Base-by-base conservation (phyloP, 140 eudicot genomes). In the Bidens hawaiensis region DNA sequence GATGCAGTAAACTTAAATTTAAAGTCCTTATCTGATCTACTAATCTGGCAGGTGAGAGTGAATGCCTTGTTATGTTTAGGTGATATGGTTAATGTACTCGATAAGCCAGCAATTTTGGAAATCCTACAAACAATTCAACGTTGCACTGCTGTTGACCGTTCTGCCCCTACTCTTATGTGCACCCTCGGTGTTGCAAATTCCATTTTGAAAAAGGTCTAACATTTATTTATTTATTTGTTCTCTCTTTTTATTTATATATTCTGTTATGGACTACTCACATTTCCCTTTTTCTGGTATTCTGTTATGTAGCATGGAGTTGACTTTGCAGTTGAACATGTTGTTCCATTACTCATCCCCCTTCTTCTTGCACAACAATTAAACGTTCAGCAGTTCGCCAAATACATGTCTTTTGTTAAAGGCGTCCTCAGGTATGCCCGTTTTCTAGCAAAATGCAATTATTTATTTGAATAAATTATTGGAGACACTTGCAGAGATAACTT, bases 101-200 rank as follows among this genome's bases (percentile, higher is more conserved):
- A 93, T 66, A 88, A 87, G 75, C 82, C 57, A 18, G 83, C 93
- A 16, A 72, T 74, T 34, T 25, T 85, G 72, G 96, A 82, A 15
- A 78, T 93, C 58, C 69, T 93, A 65, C 99, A 85, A 64, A 93
- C 96, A 19, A 76, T 93, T 60, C 93, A 83, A 47, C 85, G 96
- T 38, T 93, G 99, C 69, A 88, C 99, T 47, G 82, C 96, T 38
- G 99, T 93, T 66, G 99, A 93, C 58, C 95, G 79, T 64, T 93
- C 96, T 48, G 86, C 96, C 56, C 96, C 96, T 69, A 93, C 99
- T 54, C 99, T 93, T 51, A 87, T 93, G 99, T 88, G 95, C 55
- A 93, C 96, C 53, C 99, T 93, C 53, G 89, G 89, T 55, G 96
- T 88, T 33, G 95, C 96, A 47, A 93, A 85, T 73, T 74, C 93